Percentiles rank a stretch among this genome's conserved stretches.
Evolutionary conservation across 2,329 filamentous ascomycete species (phyloP).

Genomic region (Tolypocladium amazonense): DNA sequence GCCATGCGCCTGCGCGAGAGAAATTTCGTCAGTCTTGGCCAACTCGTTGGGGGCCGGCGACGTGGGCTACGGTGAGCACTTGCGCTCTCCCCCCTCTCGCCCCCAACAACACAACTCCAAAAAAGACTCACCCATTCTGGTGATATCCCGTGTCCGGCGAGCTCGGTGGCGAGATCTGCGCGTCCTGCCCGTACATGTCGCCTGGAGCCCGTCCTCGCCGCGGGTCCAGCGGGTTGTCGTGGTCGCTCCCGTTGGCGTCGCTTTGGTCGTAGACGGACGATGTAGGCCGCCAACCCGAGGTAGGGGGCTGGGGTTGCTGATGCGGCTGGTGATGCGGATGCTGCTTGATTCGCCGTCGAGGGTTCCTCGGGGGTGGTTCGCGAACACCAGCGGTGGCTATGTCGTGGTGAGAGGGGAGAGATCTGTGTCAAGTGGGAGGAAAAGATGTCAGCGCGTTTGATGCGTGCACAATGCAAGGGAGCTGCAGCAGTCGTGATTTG

Average conservation of each 20-base stretch:
- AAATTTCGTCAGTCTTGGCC: not conserved
- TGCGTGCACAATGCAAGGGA: not conserved
- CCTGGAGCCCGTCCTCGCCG: constrained; percentile 17
- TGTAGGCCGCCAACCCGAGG: constrained; percentile 32
- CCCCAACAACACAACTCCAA: not conserved
- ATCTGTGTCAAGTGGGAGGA: constrained; percentile 1
- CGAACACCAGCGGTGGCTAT: constrained; percentile 14
- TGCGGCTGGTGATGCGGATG: constrained; percentile 11
- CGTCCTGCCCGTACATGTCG: constrained; percentile 22
- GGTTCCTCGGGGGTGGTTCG: constrained; percentile 24
- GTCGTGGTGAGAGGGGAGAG: constrained; percentile 7
- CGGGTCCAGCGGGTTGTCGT: constrained; percentile 22
- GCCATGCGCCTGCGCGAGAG: constrained; percentile 10
- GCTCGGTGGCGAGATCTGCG: constrained; percentile 43
- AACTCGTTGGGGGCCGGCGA: not conserved
- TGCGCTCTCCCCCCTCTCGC: not conserved
- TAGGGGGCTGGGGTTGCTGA: constrained; percentile 8
- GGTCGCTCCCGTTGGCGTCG: constrained; percentile 20
- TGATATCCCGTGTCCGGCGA: constrained; percentile 36
- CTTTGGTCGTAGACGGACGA: constrained; percentile 45
- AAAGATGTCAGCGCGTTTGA: constrained; percentile 4
- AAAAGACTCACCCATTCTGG: constrained; percentile 29
- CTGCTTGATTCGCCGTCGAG: constrained; percentile 15
- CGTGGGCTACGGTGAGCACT: not conserved
- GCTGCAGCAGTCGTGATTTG: not conserved